Evolutionary conservation across 1,284 basidiomycete species (phyloP).

Genomic region (Filobasidium uniguttulatum): DNA sequence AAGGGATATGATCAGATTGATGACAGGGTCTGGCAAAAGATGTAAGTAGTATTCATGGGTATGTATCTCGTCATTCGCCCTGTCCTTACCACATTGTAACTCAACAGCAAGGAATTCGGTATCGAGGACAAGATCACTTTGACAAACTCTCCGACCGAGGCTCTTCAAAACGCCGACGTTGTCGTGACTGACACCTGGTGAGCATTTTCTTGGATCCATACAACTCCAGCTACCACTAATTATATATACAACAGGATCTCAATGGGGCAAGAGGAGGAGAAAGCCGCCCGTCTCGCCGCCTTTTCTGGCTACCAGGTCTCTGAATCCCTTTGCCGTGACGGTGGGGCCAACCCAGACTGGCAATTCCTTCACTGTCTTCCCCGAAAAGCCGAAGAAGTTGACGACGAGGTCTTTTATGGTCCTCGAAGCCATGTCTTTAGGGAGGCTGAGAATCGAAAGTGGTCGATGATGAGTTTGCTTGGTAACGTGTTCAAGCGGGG

Average conservation of each 20-base stretch:
- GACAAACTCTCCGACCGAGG: conserved; percentile 53
- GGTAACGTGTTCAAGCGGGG: too few species aligned
- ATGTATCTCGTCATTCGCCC: background rate
- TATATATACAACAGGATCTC: conserved; percentile 55
- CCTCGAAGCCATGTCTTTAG: conserved; percentile 39
- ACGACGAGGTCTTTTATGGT: conserved; percentile 64
- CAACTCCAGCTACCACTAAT: background rate
- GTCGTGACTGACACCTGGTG: conserved; percentile 93
- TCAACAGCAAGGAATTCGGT: conserved; percentile 28
- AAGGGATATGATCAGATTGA: conserved; percentile 53
- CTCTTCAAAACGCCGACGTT: conserved; percentile 77
- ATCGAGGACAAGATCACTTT: conserved; percentile 26
- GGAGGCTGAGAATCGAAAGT: conserved; percentile 68
- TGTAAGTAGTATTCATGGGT: conserved; percentile 31
- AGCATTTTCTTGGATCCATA: conserved; percentile 18
- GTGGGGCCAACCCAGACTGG: conserved; percentile 77
- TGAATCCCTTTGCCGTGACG: conserved; percentile 59
- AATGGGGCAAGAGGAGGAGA: conserved; percentile 96
- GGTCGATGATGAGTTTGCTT: conserved; percentile 94
- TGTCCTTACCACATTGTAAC: background rate
- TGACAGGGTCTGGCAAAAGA: conserved; percentile 61
- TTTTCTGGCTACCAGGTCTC: conserved; percentile 93
- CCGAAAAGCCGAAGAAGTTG: conserved; percentile 80
- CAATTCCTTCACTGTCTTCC: conserved; percentile 95
- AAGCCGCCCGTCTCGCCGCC: conserved; percentile 70